Evolutionary conservation across 2,329 filamentous ascomycete species (phyloP), one percentile per base, ranked within the genome.

Genomic region (Phaeosphaeria sp.): DNA sequence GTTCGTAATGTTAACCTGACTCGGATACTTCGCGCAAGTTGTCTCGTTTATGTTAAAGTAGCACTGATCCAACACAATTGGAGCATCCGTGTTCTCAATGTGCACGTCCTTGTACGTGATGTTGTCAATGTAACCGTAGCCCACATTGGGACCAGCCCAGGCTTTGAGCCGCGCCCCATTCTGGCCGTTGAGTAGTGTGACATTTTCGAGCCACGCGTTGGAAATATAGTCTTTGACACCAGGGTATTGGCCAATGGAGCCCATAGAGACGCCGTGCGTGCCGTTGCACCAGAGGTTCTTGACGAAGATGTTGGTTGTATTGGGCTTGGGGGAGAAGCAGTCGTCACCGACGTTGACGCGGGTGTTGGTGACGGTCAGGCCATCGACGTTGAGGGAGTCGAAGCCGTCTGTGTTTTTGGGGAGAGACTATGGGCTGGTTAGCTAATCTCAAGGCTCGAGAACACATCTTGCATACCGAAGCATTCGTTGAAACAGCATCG

Each of bases 361-460:
- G 3, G 72, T 75, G 60, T 77, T 76, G 1, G 72, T 74, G 1
- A 77, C 73, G 2, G 57, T 81, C 7, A 88, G 71, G 0, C 81
- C 81, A 51, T 86, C 81, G 30, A 86, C 81, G 53, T 87, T 87
- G 53, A 85, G 77, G 0, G 84, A 84, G 74, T 89, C 86, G 71
- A 87, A 87, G 43, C 87, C 87, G 60, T 89, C 86, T 0, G 85
- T 87, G 70, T 89, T 88, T 67, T 86, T 86, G 4, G 86, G 84
- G 1, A 82, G 75, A 1, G 77, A 73, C 43, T 72, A 72, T 48
- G 5, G 40, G 52, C 22, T 55, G 36, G 54, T 50, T 49, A 42
- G 21, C 5, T 8, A 46, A 21, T 7, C 21, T 8, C 17, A 36
- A 15, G 6, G 15, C 8, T 9, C 3, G 20, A 15, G 15, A 25